These are phyloP conservation scores for Colletotrichum sp. DNA, from an alignment of 2,329 filamentous ascomycete genomes.

Conservation along the genomic window DNA sequence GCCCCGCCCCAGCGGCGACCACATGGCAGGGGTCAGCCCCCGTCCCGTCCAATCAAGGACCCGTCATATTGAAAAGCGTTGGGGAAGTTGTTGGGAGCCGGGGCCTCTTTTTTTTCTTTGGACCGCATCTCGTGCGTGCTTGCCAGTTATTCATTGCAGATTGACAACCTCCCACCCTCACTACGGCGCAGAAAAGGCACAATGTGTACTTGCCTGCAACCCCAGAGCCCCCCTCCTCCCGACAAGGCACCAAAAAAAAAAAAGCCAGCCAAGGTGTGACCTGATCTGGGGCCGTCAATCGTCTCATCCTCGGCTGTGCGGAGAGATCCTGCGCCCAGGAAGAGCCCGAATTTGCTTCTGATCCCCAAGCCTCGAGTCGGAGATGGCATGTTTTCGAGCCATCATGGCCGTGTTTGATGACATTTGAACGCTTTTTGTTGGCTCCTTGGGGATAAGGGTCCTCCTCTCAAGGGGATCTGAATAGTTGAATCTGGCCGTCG, in stretches of 20 bases:
- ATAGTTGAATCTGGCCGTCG: neutral
- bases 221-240: neutral
- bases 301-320: conserved; percentile 21
- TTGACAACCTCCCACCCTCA: conserved; percentile 15
- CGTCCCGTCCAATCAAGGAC: conserved; percentile 7
- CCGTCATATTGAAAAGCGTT: conserved; percentile 19
- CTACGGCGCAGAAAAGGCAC: neutral
- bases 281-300: conserved; percentile 11
- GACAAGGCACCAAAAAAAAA: neutral
- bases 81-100: conserved; percentile 20
- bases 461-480: neutral
- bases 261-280: conserved; percentile 15
- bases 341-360: conserved; percentile 13
- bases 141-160: conserved; percentile 17
- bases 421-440: conserved; percentile 7
- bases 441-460: neutral
- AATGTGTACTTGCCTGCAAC: neutral
- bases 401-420: neutral
- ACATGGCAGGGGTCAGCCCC: conserved; percentile 11
- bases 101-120: conserved; percentile 5
- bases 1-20: conserved; percentile 14
- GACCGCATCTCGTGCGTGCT: conserved; percentile 14
- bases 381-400: conserved; percentile 5
- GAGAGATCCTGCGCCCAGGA: neutral
- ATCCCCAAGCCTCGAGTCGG: neutral